Percentiles rank a stretch among this genome's conserved stretches.
Conservation (phyloP, 768 basidiomycete species). For the Naematelia aurantialba region DNA sequence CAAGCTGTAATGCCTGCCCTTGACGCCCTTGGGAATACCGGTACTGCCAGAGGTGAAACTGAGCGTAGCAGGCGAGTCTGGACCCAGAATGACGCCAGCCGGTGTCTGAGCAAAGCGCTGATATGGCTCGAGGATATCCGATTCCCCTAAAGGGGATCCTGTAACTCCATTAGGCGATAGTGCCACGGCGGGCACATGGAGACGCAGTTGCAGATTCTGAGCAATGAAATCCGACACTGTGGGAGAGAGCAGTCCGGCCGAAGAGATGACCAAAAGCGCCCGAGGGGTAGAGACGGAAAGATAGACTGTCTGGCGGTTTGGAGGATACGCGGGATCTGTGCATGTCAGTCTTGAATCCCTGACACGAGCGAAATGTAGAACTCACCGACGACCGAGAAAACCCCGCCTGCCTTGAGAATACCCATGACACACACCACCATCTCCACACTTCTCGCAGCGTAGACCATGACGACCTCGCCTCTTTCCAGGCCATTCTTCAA, state of each 20-base stretch:
- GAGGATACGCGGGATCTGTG: conserved; percentile 92
- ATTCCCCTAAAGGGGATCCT: conserved; percentile 53
- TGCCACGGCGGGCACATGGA: conserved; percentile 85
- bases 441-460: conserved; percentile 92
- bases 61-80: conserved; percentile 87
- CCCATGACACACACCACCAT: conserved; percentile 97
- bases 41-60: conserved; percentile 97
- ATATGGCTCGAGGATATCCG: conserved; percentile 64
- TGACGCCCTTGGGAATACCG: conserved; percentile 97
- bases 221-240: conserved; percentile 78
- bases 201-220: conserved; percentile 73
- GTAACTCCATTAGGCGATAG: conserved; percentile 66
- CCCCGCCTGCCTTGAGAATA: conserved; percentile 89
- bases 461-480: conserved; percentile 97
- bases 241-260: conserved; percentile 75
- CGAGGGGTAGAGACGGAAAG: conserved; percentile 88
- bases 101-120: conserved; percentile 62
- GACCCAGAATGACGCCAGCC: conserved; percentile 81
- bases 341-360: neutral
- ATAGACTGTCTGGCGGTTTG: conserved; percentile 86
- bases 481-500: conserved; percentile 77
- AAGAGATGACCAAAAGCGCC: conserved; percentile 82
- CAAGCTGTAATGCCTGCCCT: conserved; percentile 87
- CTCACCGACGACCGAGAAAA: conserved; percentile 93
- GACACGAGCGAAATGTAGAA: conserved; percentile 9